Evolutionary conservation across 305 asterid species (phyloP).

Genomic region (Plantago lanceolata): DNA sequence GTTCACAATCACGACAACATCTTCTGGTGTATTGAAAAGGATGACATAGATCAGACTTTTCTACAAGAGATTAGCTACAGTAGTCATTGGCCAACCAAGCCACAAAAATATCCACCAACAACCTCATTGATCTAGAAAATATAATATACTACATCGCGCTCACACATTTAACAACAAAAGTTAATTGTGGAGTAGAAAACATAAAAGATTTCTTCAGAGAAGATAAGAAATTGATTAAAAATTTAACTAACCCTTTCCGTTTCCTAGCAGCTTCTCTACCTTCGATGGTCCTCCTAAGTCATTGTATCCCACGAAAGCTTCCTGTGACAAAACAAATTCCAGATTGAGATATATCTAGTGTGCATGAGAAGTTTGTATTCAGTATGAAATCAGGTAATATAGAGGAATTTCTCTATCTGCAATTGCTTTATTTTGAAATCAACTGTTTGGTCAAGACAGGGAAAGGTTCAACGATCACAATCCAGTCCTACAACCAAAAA

Average conservation of each 20-base stretch:
- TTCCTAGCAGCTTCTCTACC: constrained; percentile 65
- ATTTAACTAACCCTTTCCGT: constrained; percentile 63
- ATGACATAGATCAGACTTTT: background rate
- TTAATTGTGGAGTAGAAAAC: constrained; percentile 10
- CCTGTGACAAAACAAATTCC: constrained; percentile 48
- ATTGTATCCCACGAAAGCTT: constrained; percentile 44
- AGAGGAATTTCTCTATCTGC: background rate
- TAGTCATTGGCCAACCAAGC: constrained; percentile 15
- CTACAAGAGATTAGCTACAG: background rate
- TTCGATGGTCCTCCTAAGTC: constrained; percentile 53
- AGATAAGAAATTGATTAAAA: constrained; percentile 5
- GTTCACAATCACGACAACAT: no score
- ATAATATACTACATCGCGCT: constrained; percentile 17
- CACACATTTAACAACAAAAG: constrained; percentile 17
- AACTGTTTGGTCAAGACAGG: no score
- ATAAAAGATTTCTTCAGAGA: background rate
- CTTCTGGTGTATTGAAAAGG: no score
- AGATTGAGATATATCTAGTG: background rate
- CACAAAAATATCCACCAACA: constrained; percentile 15
- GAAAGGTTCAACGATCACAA: no score
- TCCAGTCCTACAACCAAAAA: no score
- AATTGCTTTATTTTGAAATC: no score
- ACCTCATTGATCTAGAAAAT: constrained; percentile 14
- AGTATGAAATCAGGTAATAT: background rate
- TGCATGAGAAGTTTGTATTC: background rate